A percentile compares a stretch with the other conserved stretches of the same genome.
phyloP scores from a whole-genome alignment of 257 asterid species.

The Solanum chilense region DNA sequence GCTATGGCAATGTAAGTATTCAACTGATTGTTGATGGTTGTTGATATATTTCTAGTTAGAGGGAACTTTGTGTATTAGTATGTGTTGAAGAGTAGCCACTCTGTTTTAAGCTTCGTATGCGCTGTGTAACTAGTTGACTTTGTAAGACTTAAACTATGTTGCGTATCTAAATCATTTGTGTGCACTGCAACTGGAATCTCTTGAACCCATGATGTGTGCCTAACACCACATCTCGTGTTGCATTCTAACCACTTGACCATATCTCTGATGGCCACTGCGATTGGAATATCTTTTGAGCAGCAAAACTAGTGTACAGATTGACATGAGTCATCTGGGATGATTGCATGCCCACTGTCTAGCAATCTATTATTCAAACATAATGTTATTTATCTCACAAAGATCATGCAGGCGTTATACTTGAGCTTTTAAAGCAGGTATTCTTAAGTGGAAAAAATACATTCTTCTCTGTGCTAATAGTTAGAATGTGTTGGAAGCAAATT shows the following conservation, averaged over 20 bases:
- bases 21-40: not conserved
- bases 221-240: not conserved
- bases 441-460: not conserved
- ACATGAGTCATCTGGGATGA: not conserved
- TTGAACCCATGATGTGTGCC: not conserved
- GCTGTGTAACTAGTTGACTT: not conserved
- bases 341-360: not conserved
- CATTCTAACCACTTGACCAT: not conserved
- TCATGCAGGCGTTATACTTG: not conserved
- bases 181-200: not conserved
- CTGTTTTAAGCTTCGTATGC: not conserved
- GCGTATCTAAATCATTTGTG: not conserved
- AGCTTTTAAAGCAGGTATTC: not conserved
- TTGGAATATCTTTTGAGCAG: not conserved
- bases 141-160: not conserved
- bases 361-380: not conserved
- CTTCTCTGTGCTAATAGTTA: not conserved
- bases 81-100: not conserved
- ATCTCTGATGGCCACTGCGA: not conserved
- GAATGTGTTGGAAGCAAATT: not conserved
- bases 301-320: not conserved
- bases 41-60: not conserved
- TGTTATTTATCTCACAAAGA: not conserved
- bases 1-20: slow-evolving; percentile 28
- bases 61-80: not conserved